A percentile compares a stretch with the other conserved stretches of the same genome.
These are phyloP conservation scores for Didymella sp. DNA, from an alignment of 2,329 filamentous ascomycete genomes.

Conservation along the genomic window DNA sequence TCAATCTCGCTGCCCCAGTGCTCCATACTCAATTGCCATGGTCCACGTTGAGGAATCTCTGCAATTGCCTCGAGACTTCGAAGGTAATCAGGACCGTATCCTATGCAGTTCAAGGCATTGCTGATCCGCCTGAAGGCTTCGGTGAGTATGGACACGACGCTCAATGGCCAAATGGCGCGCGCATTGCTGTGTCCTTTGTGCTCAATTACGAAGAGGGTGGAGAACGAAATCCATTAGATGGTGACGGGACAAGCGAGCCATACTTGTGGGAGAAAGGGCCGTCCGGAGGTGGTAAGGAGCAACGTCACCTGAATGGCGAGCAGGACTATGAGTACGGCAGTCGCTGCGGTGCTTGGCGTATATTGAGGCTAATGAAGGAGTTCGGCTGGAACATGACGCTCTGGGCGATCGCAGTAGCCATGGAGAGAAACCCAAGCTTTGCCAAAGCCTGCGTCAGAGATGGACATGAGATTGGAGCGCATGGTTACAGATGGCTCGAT, in stretches of 20 bases:
- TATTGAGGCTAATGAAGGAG: constrained; percentile 58
- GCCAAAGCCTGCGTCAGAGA: constrained; percentile 56
- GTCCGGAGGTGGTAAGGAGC: constrained; percentile 24
- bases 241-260: constrained; percentile 40
- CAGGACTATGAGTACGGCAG: constrained; percentile 61
- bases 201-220: constrained; percentile 50
- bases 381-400: constrained; percentile 59
- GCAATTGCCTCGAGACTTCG: constrained; percentile 50
- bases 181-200: constrained; percentile 50
- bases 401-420: constrained; percentile 59
- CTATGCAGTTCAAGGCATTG: not conserved
- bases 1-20: not conserved
- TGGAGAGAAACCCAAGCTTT: constrained; percentile 58
- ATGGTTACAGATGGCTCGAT: constrained; percentile 61
- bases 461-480: constrained; percentile 60
- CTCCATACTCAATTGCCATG: constrained; percentile 18
- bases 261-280: constrained; percentile 13
- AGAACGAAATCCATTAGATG: constrained; percentile 43
- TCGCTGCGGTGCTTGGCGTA: constrained; percentile 58
- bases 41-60: constrained; percentile 44
- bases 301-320: constrained; percentile 53
- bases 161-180: constrained; percentile 48
- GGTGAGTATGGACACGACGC: constrained; percentile 50
- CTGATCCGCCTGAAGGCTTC: constrained; percentile 49
- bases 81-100: constrained; percentile 24